These are phyloP conservation scores for Exobasidium rhododendri DNA, from an alignment of 1,284 basidiomycete genomes.

Conservation along the genomic window DNA sequence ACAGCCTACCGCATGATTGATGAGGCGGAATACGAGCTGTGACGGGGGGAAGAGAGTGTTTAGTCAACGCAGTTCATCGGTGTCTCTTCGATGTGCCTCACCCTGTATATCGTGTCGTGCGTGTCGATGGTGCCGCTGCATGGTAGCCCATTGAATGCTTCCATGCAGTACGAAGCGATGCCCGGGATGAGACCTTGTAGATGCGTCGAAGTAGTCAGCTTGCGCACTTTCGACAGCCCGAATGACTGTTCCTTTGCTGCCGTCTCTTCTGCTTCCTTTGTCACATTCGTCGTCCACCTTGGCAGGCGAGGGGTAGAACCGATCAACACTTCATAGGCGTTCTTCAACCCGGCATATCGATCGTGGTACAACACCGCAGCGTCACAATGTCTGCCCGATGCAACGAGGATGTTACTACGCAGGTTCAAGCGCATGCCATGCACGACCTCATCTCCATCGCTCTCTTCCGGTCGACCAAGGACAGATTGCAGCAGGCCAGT, in stretches of 20 bases:
- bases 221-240: not conserved
- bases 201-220: not conserved
- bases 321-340: not conserved
- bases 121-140: not conserved
- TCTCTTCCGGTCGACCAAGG: not conserved
- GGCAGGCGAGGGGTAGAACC: not conserved
- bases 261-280: not conserved
- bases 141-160: not conserved
- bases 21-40: not conserved
- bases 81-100: no score
- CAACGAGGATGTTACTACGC: not conserved
- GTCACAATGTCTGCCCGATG: not conserved
- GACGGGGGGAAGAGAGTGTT: no score
- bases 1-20: not conserved
- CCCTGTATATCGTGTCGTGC: not conserved
- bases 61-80: no score
- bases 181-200: not conserved
- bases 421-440: not conserved
- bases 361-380: not conserved
- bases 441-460: not conserved
- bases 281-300: not conserved
- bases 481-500: not conserved
- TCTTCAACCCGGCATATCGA: not conserved
- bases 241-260: not conserved
- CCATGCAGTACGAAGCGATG: not conserved